Conservation (phyloP, 371 early-diverging fungal genomes). For the Capillidium rhysosporum region DNA sequence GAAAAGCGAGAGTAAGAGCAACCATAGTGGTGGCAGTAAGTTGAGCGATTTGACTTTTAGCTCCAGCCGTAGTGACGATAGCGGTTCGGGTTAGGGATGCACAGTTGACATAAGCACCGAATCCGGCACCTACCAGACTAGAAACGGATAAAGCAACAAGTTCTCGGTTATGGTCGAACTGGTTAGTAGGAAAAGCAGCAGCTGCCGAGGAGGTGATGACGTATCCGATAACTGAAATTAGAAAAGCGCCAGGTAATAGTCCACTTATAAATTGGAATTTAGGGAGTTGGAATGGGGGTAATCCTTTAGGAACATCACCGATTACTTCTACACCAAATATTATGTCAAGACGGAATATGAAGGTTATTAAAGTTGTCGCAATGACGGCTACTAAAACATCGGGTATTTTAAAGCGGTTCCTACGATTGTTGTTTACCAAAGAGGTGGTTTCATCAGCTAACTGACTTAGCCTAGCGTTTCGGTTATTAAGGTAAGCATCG, state of each 20-base stretch:
- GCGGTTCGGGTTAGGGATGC: conserved; percentile 77
- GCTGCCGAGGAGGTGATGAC: conserved; percentile 88
- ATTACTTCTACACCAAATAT: not conserved
- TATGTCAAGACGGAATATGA: not conserved
- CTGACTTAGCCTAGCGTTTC: not conserved
- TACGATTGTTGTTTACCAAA: not conserved
- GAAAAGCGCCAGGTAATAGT: conserved; percentile 41
- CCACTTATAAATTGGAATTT: conserved; percentile 12
- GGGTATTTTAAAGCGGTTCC: not conserved
- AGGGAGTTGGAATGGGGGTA: not conserved
- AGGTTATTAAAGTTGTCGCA: not conserved
- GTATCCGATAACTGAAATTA: conserved; percentile 83
- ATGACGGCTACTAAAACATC: not conserved
- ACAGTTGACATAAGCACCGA: conserved; percentile 74
- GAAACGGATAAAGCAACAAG: conserved; percentile 77
- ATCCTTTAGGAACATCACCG: not conserved
- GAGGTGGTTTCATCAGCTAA: not conserved
- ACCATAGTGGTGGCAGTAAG: conserved; percentile 58
- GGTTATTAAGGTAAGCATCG: not conserved
- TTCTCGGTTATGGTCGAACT: conserved; percentile 82
- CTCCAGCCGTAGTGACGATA: conserved; percentile 74
- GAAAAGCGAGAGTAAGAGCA: conserved; percentile 46
- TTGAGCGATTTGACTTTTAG: conserved; percentile 70
- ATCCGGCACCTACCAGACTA: conserved; percentile 59
- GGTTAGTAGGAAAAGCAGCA: conserved; percentile 65